Evolutionary conservation across 176 grass and related monocot genomes (phyloP).

Genomic region (Oryza coarctata): DNA sequence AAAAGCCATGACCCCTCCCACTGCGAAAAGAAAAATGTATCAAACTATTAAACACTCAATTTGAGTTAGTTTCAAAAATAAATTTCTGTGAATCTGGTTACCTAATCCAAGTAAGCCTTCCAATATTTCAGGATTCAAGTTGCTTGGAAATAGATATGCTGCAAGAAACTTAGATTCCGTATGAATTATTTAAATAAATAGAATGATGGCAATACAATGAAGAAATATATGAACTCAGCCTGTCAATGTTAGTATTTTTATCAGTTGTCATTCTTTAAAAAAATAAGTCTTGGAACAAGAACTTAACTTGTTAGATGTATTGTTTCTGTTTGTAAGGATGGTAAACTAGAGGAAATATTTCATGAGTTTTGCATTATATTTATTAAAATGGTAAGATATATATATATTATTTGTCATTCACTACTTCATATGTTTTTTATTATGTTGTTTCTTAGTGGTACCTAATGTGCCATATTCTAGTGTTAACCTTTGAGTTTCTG

Average conservation of each 20-base stretch:
- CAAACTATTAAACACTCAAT: conserved; percentile 11
- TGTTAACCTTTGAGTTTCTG: not conserved
- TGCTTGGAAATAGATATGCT: conserved; percentile 90
- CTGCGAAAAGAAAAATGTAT: conserved; percentile 42
- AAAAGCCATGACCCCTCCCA: conserved; percentile 95
- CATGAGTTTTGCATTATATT: not conserved
- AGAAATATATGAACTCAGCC: not conserved
- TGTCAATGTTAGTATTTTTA: conserved; percentile 1
- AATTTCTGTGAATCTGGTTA: conserved; percentile 19
- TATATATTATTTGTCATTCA: not conserved
- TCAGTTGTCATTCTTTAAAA: not conserved
- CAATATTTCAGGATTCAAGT: conserved; percentile 86
- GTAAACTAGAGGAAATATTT: not conserved
- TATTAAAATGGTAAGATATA: not conserved
- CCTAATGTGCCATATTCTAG: not conserved
- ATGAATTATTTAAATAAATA: conserved; percentile 25
- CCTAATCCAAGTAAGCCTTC: conserved; percentile 99
- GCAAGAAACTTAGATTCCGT: conserved; percentile 25
- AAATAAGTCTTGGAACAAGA: not conserved
- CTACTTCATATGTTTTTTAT: no score
- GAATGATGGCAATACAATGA: no score
- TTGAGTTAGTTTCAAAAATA: not conserved
- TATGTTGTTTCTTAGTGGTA: no score
- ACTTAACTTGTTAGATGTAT: not conserved
- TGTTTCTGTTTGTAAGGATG: not conserved